Evolutionary conservation across 306 rosid genomes (phyloP).

Genomic region (Parietaria judaica): DNA sequence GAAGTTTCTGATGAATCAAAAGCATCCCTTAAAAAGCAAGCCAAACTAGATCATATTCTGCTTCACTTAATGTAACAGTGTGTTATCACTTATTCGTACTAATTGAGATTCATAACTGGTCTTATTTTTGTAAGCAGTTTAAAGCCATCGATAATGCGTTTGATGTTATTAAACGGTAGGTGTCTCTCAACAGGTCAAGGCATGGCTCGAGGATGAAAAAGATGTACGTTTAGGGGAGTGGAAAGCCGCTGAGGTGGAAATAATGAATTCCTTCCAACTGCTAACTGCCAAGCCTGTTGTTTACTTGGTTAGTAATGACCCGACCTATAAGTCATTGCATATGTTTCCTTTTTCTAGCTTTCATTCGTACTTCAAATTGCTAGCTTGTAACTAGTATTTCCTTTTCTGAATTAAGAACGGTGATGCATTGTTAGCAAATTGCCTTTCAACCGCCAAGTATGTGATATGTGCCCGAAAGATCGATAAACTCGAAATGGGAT

Average conservation of each 20-base stretch:
- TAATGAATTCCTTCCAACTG: conserved; percentile 85
- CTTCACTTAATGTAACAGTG: neutral
- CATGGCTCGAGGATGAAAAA: conserved; percentile 68
- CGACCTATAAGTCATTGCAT: neutral
- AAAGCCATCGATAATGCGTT: neutral
- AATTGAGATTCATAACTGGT: neutral
- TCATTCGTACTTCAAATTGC: neutral
- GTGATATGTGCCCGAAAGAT: too few relatives aligned
- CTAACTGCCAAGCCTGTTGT: conserved; percentile 96
- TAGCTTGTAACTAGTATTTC: neutral
- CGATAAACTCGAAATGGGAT: too few relatives aligned
- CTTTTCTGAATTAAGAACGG: too few relatives aligned
- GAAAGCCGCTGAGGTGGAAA: conserved; percentile 91
- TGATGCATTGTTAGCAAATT: too few relatives aligned
- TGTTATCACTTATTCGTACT: neutral
- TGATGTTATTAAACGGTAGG: conserved; percentile 14
- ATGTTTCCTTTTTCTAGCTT: neutral
- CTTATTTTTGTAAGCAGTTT: neutral
- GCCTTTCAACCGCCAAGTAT: too few relatives aligned
- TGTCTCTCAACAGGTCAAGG: conserved; percentile 59
- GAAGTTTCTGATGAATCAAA: too few relatives aligned
- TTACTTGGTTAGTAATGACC: conserved; percentile 50
- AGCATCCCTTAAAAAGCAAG: too few relatives aligned
- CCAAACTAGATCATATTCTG: neutral
- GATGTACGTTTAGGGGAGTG: conserved; percentile 94